Conservation (phyloP, 495 filamentous ascomycete species). For the Xylaria curta region DNA sequence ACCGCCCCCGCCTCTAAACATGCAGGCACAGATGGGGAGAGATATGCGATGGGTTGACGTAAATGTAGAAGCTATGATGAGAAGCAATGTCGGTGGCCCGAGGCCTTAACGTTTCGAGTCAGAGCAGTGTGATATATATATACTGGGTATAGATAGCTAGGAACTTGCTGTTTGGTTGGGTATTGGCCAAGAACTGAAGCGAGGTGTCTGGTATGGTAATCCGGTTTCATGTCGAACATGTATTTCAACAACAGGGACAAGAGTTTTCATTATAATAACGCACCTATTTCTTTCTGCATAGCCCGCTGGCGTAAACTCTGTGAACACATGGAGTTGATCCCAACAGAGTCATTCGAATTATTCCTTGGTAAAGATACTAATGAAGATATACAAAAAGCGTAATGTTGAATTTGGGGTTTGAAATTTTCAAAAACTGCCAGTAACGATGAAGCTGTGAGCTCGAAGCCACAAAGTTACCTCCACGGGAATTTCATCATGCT, state of each 20-base stretch:
- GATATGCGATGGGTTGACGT: conserved; percentile 51
- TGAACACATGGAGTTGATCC: background rate
- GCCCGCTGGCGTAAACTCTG: background rate
- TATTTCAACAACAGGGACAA: conserved; percentile 12
- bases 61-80: conserved; percentile 45
- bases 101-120: conserved; percentile 11
- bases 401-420: background rate
- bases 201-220: conserved; percentile 23
- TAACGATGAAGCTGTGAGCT: background rate
- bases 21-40: conserved; percentile 33
- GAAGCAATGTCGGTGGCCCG: conserved; percentile 32
- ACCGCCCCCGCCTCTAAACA: conserved; percentile 31
- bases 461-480: background rate
- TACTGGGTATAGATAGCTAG: background rate
- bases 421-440: background rate
- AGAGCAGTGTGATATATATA: background rate
- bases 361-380: too few species aligned
- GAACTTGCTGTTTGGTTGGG: conserved; percentile 1
- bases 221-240: conserved; percentile 8
- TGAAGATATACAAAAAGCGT: background rate
- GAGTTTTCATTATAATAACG: background rate
- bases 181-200: conserved; percentile 16
- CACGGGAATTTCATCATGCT: background rate
- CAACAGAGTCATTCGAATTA: background rate
- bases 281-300: background rate